These are phyloP conservation scores for Penicillium sp. DNA, from an alignment of 2,329 filamentous ascomycete genomes.

Conservation along the genomic window DNA sequence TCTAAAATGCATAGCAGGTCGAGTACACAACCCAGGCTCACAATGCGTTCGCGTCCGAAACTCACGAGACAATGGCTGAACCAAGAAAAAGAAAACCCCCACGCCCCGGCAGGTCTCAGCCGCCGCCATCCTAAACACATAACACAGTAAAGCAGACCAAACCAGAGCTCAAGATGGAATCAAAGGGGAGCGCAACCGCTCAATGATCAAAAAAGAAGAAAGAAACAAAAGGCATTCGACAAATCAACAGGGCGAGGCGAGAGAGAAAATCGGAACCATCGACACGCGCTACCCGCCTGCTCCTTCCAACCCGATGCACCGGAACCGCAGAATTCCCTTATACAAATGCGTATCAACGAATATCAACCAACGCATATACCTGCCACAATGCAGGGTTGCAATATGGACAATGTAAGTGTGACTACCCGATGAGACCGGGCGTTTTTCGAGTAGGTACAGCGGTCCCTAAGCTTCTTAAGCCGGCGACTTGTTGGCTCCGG, in stretches of 20 bases:
- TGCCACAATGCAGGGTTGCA: constrained; percentile 33
- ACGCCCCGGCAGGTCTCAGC: constrained; percentile 10
- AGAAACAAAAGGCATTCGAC: constrained; percentile 15
- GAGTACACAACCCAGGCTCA: constrained; percentile 22
- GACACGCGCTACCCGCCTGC: constrained; percentile 41
- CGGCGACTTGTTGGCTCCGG: constrained; percentile 44
- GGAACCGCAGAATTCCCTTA: constrained; percentile 40
- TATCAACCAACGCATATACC: constrained; percentile 37
- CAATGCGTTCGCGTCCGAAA: constrained; percentile 20
- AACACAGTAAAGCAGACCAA: constrained; percentile 11
- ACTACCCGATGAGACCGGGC: constrained; percentile 13
- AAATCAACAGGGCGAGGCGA: constrained; percentile 23
- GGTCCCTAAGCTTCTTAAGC: constrained; percentile 29
- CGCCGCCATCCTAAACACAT: constrained; percentile 15
- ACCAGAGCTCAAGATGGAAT: constrained; percentile 16
- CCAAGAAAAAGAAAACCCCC: constrained; percentile 12
- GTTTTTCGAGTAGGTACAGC: constrained; percentile 17
- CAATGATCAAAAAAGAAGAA: constrained; percentile 21
- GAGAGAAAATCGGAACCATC: constrained; percentile 32
- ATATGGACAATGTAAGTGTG: constrained; percentile 34
- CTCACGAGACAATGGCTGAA: no score
- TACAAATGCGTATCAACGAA: constrained; percentile 41
- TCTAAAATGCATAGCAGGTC: constrained; percentile 30
- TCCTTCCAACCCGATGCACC: constrained; percentile 43
- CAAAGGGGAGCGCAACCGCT: constrained; percentile 16